phyloP scores from a whole-genome alignment of 1,139 yeast species.

The Saccharomyces hybrid region DNA sequence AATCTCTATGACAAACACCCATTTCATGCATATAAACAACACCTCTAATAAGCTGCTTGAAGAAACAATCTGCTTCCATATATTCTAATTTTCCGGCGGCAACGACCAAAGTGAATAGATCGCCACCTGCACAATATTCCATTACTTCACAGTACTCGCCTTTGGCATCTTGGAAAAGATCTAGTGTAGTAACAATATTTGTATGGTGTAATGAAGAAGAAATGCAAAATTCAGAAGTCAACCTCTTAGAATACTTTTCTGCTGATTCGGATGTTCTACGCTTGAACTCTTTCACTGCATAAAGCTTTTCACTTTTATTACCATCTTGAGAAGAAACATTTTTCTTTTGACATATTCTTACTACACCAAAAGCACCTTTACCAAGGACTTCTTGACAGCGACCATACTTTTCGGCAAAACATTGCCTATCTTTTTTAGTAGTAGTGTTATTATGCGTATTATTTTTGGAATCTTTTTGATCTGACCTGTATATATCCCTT shows the following conservation, averaged over 20 bases:
- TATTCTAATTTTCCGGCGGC: slow-evolving; percentile 79
- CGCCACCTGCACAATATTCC: slow-evolving; percentile 97
- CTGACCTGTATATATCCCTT: neutral
- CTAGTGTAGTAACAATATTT: slow-evolving; percentile 80
- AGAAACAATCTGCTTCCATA: slow-evolving; percentile 90
- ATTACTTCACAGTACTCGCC: slow-evolving; percentile 94
- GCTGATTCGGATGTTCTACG: slow-evolving; percentile 49
- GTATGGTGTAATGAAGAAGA: slow-evolving; percentile 72
- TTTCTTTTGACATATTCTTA: slow-evolving; percentile 55
- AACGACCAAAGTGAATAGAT: slow-evolving; percentile 74
- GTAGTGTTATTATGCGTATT: slow-evolving; percentile 2
- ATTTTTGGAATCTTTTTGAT: neutral
- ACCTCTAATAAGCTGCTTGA: slow-evolving; percentile 84
- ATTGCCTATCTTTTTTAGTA: slow-evolving; percentile 14
- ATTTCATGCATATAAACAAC: slow-evolving; percentile 93
- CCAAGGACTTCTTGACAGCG: slow-evolving; percentile 71
- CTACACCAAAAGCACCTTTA: slow-evolving; percentile 82
- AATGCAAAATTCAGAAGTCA: slow-evolving; percentile 80
- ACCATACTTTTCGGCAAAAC: slow-evolving; percentile 62
- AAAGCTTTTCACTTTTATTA: slow-evolving; percentile 43
- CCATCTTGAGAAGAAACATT: slow-evolving; percentile 5
- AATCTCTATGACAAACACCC: slow-evolving; percentile 94
- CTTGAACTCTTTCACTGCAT: slow-evolving; percentile 78
- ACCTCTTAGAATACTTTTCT: slow-evolving; percentile 56
- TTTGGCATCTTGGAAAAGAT: slow-evolving; percentile 78